Conservation (phyloP, 2,329 filamentous ascomycete genomes). For the Nemania serpens region DNA sequence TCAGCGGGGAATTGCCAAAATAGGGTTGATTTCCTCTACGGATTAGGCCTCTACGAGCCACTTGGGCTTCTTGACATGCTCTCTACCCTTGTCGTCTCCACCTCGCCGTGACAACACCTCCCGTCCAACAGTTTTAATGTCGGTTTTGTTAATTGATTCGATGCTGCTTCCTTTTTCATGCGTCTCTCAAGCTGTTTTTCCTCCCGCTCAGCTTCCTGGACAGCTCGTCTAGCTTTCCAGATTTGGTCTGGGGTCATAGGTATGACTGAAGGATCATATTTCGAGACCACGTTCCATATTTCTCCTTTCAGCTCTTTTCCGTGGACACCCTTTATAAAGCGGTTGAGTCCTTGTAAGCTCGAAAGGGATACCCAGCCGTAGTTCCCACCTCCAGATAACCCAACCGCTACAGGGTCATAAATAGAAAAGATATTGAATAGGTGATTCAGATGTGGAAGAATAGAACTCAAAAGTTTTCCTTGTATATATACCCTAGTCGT, state of each 20-base stretch:
- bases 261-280: constrained; percentile 23
- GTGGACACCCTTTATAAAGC: constrained; percentile 11
- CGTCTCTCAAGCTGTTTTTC: constrained; percentile 13
- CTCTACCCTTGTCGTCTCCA: no score
- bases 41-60: no score
- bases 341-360: constrained; percentile 6
- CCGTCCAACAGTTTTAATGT: no score
- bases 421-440: not conserved
- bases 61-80: no score
- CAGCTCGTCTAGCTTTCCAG: constrained; percentile 2
- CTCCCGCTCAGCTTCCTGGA: constrained; percentile 9
- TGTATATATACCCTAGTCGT: constrained; percentile 15
- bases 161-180: constrained; percentile 3
- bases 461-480: constrained; percentile 9
- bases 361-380: constrained; percentile 25
- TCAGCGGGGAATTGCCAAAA: no score
- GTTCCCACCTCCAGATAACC: constrained; percentile 6
- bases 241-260: constrained; percentile 1
- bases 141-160: no score
- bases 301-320: constrained; percentile 11
- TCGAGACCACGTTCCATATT: constrained; percentile 11
- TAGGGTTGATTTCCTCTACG: no score
- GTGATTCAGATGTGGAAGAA: constrained; percentile 8
- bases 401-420: constrained; percentile 14
- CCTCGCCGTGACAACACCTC: no score